These are phyloP conservation scores for Coemansia sp. DNA, from an alignment of 192 early-diverging fungal genomes.

Conservation along the genomic window DNA sequence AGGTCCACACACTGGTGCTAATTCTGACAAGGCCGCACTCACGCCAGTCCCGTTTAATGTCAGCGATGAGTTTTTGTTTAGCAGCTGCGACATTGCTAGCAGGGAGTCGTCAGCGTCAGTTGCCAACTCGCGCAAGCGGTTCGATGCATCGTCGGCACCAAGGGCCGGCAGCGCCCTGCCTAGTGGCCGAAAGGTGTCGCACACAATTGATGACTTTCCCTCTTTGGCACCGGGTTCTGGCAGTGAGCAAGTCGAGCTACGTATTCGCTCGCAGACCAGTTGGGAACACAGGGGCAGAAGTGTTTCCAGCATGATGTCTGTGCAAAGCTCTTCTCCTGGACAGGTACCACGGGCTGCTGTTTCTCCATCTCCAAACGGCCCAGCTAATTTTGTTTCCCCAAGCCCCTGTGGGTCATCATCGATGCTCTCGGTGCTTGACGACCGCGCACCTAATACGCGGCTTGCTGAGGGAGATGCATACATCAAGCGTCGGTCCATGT, in stretches of 20 bases:
- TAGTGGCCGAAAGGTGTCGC: conserved; percentile 12
- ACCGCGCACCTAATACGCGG: not conserved
- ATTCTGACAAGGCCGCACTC: conserved; percentile 9
- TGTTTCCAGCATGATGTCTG: conserved; percentile 14
- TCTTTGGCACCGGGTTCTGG: conserved; percentile 25
- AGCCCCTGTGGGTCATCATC: conserved; percentile 11
- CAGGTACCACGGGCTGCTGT: not conserved
- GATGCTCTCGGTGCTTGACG: conserved; percentile 6
- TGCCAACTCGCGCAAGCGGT: not conserved
- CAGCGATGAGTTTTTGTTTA: conserved; percentile 7
- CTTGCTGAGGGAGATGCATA: conserved; percentile 10
- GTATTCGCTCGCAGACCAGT: conserved; percentile 31
- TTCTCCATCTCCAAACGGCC: not conserved
- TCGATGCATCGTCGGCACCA: not conserved
- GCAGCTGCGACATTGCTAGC: not conserved
- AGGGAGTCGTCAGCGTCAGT: conserved; percentile 3
- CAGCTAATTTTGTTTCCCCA: not conserved
- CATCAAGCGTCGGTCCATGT: conserved; percentile 45
- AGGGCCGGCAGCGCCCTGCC: not conserved
- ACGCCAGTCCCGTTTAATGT: conserved; percentile 5
- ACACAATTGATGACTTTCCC: conserved; percentile 44
- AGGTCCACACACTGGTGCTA: not conserved
- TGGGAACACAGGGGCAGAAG: conserved; percentile 15
- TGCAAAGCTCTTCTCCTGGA: conserved; percentile 13
- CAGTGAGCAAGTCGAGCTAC: conserved; percentile 10